These are phyloP conservation scores for Trichoderma sp. DNA, from an alignment of 2,329 filamentous ascomycete species.

Conservation along the genomic window DNA sequence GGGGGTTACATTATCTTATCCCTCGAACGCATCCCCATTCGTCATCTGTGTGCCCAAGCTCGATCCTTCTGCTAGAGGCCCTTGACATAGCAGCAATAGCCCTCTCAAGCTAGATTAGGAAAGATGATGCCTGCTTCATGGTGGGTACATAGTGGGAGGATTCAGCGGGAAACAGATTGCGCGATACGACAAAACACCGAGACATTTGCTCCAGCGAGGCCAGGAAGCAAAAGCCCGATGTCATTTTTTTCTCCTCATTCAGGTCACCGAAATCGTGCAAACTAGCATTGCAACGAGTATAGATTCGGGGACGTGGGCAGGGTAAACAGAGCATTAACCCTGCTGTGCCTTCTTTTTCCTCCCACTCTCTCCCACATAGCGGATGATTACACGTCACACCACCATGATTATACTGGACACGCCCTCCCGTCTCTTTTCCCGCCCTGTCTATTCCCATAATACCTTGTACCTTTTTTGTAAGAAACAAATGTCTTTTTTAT, in stretches of 20 bases:
- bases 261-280: slow-evolving; percentile 3
- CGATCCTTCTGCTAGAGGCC: not conserved
- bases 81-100: not conserved
- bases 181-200: slow-evolving; percentile 6
- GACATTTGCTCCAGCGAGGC: not conserved
- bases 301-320: not conserved
- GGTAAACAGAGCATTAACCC: not conserved
- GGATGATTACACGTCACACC: slow-evolving; percentile 10
- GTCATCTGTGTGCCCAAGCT: not conserved
- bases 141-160: not conserved
- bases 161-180: slow-evolving; percentile 8
- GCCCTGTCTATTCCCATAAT: not conserved
- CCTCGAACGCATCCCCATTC: not conserved
- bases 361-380: not conserved
- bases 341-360: not conserved
- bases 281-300: not conserved
- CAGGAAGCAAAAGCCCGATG: not conserved
- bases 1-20: not conserved
- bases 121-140: not conserved
- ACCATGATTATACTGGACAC: not conserved
- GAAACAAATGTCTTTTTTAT: not conserved
- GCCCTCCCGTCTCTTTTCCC: not conserved
- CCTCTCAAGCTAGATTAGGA: not conserved
- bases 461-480: not conserved
- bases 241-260: not conserved